Evolutionary conservation across 2,329 filamentous ascomycete genomes (phyloP).

Genomic region (Sphaerulina populicola): DNA sequence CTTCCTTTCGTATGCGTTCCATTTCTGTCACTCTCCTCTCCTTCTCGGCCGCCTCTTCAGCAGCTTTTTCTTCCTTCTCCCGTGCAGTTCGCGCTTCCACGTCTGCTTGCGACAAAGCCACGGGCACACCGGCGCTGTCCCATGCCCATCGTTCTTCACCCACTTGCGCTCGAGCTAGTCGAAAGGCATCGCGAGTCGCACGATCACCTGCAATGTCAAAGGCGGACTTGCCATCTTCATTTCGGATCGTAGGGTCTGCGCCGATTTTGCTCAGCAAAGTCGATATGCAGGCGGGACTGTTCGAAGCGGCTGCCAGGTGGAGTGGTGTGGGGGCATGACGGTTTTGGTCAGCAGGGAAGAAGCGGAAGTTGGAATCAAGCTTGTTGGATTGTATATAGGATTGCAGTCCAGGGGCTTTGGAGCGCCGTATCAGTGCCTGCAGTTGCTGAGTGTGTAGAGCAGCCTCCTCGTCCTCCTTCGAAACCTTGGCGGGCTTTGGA

Average conservation of each 20-base stretch:
- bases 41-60: slow-evolving; percentile 52
- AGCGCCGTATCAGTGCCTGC: slow-evolving; percentile 77
- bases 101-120: slow-evolving; percentile 61
- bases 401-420: slow-evolving; percentile 77
- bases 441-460: slow-evolving; percentile 81
- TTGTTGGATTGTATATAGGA: slow-evolving; percentile 73
- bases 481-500: slow-evolving; percentile 54
- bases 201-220: slow-evolving; percentile 85
- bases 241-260: slow-evolving; percentile 64
- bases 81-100: slow-evolving; percentile 59
- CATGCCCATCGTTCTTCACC: slow-evolving; percentile 72
- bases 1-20: slow-evolving; percentile 61
- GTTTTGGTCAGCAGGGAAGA: slow-evolving; percentile 62
- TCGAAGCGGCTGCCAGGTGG: slow-evolving; percentile 76
- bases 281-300: slow-evolving; percentile 65
- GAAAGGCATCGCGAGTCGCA: slow-evolving; percentile 80
- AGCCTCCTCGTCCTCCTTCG: slow-evolving; percentile 75
- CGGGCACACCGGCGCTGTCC: slow-evolving; percentile 65
- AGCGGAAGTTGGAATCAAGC: slow-evolving; percentile 63
- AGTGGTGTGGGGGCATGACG: slow-evolving; percentile 76
- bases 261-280: slow-evolving; percentile 67
- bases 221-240: slow-evolving; percentile 68
- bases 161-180: slow-evolving; percentile 72
- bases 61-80: slow-evolving; percentile 61
- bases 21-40: slow-evolving; percentile 66